Evolutionary conservation across 2,329 filamentous ascomycete species (phyloP), one percentile per base, ranked within the genome.

Genomic region (Clonostachys rosea): DNA sequence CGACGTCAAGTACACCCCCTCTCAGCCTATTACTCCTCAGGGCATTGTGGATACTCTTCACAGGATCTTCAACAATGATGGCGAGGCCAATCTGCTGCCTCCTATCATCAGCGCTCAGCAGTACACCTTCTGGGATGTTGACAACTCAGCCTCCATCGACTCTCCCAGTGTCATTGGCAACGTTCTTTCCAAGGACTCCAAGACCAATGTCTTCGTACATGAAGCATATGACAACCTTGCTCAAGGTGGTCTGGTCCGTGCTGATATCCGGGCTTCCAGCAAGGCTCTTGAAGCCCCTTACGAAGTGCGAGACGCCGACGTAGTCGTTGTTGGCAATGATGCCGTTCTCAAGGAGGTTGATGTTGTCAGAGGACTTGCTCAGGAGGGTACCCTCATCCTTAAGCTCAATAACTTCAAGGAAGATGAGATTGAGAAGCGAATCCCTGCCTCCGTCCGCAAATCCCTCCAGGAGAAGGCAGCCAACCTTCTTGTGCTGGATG

Each of bases 101-200:
- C 73, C 52, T n/a, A 64, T 75, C 42, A 66, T 84, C 47, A 73
- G 81, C 54, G 82, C 84, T 17, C 79, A 89, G 65, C 88, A 97
- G 67, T 97, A 94, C 71, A 86, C 85, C 12, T 96, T 99, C 78
- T 97, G 91, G 91, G 89, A 96, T 56, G 64, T 88, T 39, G 92
- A 96, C 60, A 79, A 84, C 64, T 91, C 91, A 30, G 68, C 74
- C 2, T 79, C 86, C 45, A 75, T 78, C 45, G 74, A 74, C 49
- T 84, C 89, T 2, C 85, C 90, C 11, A 69, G 79, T 18, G 79
- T 73, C 36, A 62, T 85, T 30, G 76, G 78, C 52, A 73, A 68
- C 48, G 61, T 83, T 12, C 80, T 75, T 75, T 92, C 84, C 76
- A 84, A 86, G 75, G 91, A 79, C 65, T 88, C 71, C 66, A 87